These are phyloP conservation scores for Ammopiptanthus mongolicus DNA, from an alignment of 306 rosid genomes.

Conservation along the genomic window DNA sequence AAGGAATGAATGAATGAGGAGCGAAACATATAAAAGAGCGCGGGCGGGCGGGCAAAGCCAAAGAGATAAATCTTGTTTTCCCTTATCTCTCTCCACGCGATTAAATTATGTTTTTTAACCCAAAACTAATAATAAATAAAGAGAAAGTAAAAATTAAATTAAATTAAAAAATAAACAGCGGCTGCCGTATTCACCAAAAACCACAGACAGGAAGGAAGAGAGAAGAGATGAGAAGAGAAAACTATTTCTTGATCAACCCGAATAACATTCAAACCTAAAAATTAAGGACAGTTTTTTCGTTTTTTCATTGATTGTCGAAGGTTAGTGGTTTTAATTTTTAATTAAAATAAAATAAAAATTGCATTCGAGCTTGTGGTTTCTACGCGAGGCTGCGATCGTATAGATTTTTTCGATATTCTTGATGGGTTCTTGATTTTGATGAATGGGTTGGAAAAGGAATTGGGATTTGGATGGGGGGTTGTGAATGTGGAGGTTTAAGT, in stretches of 20 bases:
- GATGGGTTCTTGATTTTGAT: constrained; percentile 6
- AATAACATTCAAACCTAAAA: neutral
- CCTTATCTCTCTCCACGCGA: neutral
- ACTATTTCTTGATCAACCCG: constrained; percentile 22
- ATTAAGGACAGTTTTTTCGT: neutral
- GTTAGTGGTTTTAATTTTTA: neutral
- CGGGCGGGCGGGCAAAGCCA: too few relatives aligned
- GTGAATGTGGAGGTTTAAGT: constrained; percentile 24
- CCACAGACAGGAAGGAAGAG: constrained; percentile 21
- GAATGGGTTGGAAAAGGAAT: constrained; percentile 18
- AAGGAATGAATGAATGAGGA: neutral
- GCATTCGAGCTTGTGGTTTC: neutral
- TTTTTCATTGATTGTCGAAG: neutral
- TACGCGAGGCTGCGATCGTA: constrained; percentile 33
- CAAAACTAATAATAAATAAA: neutral
- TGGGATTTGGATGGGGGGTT: constrained; percentile 27
- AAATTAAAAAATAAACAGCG: constrained; percentile 4
- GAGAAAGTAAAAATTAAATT: neutral
- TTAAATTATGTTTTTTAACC: neutral
- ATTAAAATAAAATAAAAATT: neutral
- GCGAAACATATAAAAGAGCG: neutral
- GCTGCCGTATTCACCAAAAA: constrained; percentile 43
- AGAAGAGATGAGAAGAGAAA: neutral
- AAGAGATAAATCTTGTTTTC: neutral
- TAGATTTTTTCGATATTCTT: constrained; percentile 8